These are phyloP conservation scores for Eremomyces bilateralis DNA, from an alignment of 495 filamentous ascomycete species.

Conservation along the genomic window DNA sequence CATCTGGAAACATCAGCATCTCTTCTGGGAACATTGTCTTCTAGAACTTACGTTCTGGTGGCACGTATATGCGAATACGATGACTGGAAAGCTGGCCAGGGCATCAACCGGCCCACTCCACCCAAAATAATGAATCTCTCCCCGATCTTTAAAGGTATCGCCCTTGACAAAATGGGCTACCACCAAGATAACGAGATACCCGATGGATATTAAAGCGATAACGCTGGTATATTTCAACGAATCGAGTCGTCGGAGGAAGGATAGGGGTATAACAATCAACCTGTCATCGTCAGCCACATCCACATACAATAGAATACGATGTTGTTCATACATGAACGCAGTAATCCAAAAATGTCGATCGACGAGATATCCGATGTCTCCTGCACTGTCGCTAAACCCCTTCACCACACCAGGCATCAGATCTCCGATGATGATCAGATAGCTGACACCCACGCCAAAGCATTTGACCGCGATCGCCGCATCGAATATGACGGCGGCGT, in stretches of 20 bases:
- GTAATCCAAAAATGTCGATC: slow-evolving; percentile 96
- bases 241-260: slow-evolving; percentile 74
- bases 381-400: slow-evolving; percentile 43
- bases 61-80: slow-evolving; percentile 96
- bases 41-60: slow-evolving; percentile 61
- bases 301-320: background rate
- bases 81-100: slow-evolving; percentile 73
- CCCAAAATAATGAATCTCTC: slow-evolving; percentile 45
- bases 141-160: slow-evolving; percentile 51
- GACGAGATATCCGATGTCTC: slow-evolving; percentile 44
- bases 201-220: slow-evolving; percentile 77
- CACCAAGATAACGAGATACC: slow-evolving; percentile 77
- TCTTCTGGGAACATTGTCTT: background rate
- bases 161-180: slow-evolving; percentile 69
- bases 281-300: slow-evolving; percentile 18
- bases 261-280: slow-evolving; percentile 83
- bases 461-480: slow-evolving; percentile 93
- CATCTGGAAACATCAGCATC: slow-evolving; percentile 37
- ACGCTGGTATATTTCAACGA: slow-evolving; percentile 95
- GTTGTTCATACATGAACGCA: slow-evolving; percentile 57
- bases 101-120: slow-evolving; percentile 62
- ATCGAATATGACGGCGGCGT: slow-evolving; percentile 89
- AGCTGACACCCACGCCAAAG: slow-evolving; percentile 88
- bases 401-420: slow-evolving; percentile 86
- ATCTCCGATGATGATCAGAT: slow-evolving; percentile 96